Conservation (phyloP, 2,329 filamentous ascomycete species). For the Phyllosticta citriasiana region DNA sequence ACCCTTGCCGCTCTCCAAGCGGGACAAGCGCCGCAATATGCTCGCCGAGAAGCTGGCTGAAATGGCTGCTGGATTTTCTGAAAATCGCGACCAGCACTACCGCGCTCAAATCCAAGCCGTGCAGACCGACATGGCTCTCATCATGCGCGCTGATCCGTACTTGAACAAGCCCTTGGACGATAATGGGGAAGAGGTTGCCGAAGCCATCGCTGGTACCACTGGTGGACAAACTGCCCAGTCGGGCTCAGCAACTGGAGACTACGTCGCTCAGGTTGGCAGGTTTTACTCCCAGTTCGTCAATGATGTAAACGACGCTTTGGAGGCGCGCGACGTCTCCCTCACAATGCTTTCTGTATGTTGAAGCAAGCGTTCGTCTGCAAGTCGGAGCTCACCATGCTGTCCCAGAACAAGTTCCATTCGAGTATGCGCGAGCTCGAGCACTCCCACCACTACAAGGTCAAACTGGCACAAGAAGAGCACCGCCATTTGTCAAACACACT, state of each 20-base stretch:
- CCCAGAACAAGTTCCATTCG: constrained; percentile 47
- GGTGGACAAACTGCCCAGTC: constrained; percentile 32
- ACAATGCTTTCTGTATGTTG: constrained; percentile 65
- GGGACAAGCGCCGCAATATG: constrained; percentile 79
- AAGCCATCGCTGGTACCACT: constrained; percentile 42
- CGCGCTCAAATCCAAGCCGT: constrained; percentile 82
- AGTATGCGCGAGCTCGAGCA: constrained; percentile 46
- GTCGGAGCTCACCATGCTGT: constrained; percentile 12
- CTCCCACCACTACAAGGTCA: constrained; percentile 48
- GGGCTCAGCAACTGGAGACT: constrained; percentile 55
- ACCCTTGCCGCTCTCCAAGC: constrained; percentile 62
- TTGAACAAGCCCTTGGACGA: constrained; percentile 58
- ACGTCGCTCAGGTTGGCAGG: constrained; percentile 57
- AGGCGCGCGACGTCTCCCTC: constrained; percentile 76
- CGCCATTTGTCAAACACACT: constrained; percentile 48
- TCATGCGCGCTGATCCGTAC: constrained; percentile 78
- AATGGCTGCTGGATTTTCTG: constrained; percentile 67
- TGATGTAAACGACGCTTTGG: constrained; percentile 77
- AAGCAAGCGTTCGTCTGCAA: neutral
- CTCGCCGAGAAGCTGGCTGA: constrained; percentile 69
- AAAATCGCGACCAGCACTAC: constrained; percentile 75
- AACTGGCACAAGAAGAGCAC: constrained; percentile 54
- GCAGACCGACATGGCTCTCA: constrained; percentile 81
- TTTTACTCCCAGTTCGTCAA: constrained; percentile 78
- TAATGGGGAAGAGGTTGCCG: constrained; percentile 54